A percentile compares a stretch with the other conserved stretches of the same genome.
phyloP scores from a whole-genome alignment of 73 alveolate genomes.

The Paramecium octaurelia region DNA sequence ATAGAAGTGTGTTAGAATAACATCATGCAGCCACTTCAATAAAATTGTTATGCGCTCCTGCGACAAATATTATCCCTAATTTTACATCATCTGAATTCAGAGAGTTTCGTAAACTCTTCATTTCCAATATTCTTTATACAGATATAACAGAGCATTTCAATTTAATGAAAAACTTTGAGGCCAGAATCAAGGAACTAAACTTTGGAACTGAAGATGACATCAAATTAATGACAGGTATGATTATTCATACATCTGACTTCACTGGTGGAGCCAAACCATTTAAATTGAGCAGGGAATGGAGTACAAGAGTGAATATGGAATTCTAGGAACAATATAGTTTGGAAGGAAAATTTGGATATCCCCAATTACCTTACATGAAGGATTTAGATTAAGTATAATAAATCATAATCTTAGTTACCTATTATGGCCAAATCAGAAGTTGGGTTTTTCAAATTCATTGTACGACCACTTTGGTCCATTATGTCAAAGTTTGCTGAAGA shows the following conservation, averaged over 20 bases:
- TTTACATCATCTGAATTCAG: conserved; percentile 64
- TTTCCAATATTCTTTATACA: conserved; percentile 76
- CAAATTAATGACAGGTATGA: conserved; percentile 49
- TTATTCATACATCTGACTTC: conserved; percentile 60
- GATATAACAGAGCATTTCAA: conserved; percentile 60
- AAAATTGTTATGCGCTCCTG: conserved; percentile 67
- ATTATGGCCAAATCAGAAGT: conserved; percentile 54
- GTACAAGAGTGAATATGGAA: conserved; percentile 50
- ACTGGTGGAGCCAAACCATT: conserved; percentile 53
- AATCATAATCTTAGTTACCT: conserved; percentile 17
- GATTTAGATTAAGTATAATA: conserved; percentile 57
- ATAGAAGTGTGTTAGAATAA: conserved; percentile 85
- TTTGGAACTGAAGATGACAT: conserved; percentile 41
- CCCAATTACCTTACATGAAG: conserved; percentile 47
- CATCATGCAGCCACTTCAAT: conserved; percentile 90
- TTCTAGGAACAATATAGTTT: conserved; percentile 29
- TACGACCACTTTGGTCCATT: conserved; percentile 50
- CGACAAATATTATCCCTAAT: conserved; percentile 64
- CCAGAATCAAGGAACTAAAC: not conserved
- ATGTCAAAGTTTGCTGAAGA: conserved; percentile 42
- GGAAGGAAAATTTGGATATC: conserved; percentile 59
- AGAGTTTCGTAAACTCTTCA: conserved; percentile 70
- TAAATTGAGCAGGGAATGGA: conserved; percentile 33
- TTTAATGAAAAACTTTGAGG: conserved; percentile 48
- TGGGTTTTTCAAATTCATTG: conserved; percentile 58